These are phyloP conservation scores for Chlamydomonas schloesseri DNA, from an alignment of 139 green algal genomes.

Conservation along the genomic window DNA sequence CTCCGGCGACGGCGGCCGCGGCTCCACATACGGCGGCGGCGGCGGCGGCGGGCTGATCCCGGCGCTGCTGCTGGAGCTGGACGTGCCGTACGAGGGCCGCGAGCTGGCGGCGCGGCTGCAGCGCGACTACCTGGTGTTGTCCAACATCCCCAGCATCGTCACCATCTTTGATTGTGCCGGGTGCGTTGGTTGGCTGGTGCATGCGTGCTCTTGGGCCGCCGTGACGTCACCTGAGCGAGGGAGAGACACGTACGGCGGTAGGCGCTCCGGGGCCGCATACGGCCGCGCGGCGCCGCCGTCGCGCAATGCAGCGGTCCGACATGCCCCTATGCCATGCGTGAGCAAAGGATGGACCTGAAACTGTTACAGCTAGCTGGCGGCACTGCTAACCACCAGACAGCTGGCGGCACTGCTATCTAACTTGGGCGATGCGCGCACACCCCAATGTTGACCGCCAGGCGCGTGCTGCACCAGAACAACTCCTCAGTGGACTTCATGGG, in stretches of 20 bases:
- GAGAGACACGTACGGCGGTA: background rate
- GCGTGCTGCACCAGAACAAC: constrained; percentile 55
- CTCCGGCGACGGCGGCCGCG: too few species aligned
- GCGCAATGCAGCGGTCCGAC: too few species aligned
- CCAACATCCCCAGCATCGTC: constrained; percentile 49
- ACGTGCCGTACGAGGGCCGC: constrained; percentile 42
- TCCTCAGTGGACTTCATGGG: constrained; percentile 19
- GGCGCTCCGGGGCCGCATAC: too few species aligned
- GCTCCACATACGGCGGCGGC: background rate
- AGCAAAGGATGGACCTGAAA: too few species aligned
- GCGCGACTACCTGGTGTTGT: constrained; percentile 52
- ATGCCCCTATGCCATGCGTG: background rate
- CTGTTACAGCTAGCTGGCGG: too few species aligned
- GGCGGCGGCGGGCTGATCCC: background rate
- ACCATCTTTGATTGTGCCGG: constrained; percentile 41
- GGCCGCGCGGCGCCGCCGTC: too few species aligned
- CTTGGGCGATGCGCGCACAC: too few species aligned
- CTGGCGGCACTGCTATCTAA: too few species aligned
- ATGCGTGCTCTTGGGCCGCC: too few species aligned
- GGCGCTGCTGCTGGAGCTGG: constrained; percentile 49
- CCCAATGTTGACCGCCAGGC: too few species aligned
- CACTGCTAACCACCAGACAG: too few species aligned
- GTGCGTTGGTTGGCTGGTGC: background rate
- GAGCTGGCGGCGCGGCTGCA: constrained; percentile 51
- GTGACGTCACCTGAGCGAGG: background rate